Percentiles rank a stretch among this genome's conserved stretches.
Conservation (phyloP, 2,329 filamentous ascomycete genomes). For the Ophiocordyceps robertsii region DNA sequence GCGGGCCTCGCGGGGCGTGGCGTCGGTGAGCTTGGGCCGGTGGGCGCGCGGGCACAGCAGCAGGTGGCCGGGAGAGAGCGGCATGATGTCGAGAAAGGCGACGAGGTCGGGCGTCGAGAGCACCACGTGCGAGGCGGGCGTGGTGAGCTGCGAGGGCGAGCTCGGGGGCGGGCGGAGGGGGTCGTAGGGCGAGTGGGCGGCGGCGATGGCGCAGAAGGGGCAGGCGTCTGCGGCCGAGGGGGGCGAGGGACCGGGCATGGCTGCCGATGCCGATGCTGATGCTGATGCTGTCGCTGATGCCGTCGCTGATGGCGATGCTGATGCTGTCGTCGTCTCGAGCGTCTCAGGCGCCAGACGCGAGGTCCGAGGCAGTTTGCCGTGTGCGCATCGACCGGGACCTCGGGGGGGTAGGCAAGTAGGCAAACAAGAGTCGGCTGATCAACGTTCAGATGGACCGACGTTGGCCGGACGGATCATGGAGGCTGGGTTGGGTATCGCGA, state of each 20-base stretch:
- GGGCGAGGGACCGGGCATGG: slow-evolving; percentile 22
- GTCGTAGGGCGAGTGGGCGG: slow-evolving; percentile 32
- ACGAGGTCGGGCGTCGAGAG: slow-evolving; percentile 66
- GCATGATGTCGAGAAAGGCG: slow-evolving; percentile 89
- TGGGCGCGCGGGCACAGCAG: slow-evolving; percentile 70
- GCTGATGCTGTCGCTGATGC: too few species aligned
- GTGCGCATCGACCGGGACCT: too few species aligned
- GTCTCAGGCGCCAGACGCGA: background rate
- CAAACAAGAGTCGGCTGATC: too few species aligned
- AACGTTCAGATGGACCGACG: too few species aligned
- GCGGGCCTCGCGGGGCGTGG: slow-evolving; percentile 46
- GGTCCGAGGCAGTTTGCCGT: too few species aligned
- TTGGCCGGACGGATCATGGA: too few species aligned
- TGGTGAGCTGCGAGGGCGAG: slow-evolving; percentile 16
- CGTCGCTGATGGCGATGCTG: background rate
- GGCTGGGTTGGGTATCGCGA: too few species aligned
- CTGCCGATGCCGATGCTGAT: background rate
- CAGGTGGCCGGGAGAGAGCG: slow-evolving; percentile 70
- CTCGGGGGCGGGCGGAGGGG: slow-evolving; percentile 25
- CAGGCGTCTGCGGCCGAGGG: slow-evolving; percentile 26
- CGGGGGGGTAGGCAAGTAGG: too few species aligned
- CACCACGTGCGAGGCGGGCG: slow-evolving; percentile 47
- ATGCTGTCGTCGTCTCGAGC: background rate
- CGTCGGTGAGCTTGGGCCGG: slow-evolving; percentile 62
- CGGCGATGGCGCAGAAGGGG: slow-evolving; percentile 49